These are phyloP conservation scores for Melaleuca quinquenervia DNA, from an alignment of 345 rosid genomes.

Conservation along the genomic window DNA sequence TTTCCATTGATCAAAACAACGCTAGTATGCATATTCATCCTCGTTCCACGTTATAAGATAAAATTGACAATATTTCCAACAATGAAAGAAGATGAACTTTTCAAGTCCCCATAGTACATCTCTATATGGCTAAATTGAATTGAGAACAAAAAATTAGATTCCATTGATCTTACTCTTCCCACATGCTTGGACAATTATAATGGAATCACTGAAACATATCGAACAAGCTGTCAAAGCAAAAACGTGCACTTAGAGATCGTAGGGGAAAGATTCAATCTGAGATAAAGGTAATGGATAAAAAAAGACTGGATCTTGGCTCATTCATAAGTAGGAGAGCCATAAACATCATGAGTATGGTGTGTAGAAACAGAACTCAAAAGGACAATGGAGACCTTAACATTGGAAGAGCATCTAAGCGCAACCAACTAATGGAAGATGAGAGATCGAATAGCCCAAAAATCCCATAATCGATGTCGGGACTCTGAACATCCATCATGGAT, in stretches of 20 bases:
- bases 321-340: too few relatives aligned
- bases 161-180: not conserved
- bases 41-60: not conserved
- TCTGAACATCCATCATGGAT: not conserved
- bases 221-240: not conserved
- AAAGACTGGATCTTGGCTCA: too few relatives aligned
- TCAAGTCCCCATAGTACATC: not conserved
- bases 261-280: too few relatives aligned
- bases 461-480: not conserved
- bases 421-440: too few relatives aligned
- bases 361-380: not conserved
- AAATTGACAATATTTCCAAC: not conserved
- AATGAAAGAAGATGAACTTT: not conserved
- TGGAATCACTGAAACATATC: not conserved
- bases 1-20: not conserved
- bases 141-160: not conserved
- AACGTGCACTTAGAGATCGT: not conserved
- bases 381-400: not conserved
- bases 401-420: too few relatives aligned
- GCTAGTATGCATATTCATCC: not conserved
- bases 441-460: not conserved
- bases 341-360: not conserved
- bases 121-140: not conserved
- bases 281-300: too few relatives aligned
- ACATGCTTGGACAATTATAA: not conserved